Evolutionary conservation across 257 asterid genomes (phyloP).

Genomic region (Cynanchum wilfordii): DNA sequence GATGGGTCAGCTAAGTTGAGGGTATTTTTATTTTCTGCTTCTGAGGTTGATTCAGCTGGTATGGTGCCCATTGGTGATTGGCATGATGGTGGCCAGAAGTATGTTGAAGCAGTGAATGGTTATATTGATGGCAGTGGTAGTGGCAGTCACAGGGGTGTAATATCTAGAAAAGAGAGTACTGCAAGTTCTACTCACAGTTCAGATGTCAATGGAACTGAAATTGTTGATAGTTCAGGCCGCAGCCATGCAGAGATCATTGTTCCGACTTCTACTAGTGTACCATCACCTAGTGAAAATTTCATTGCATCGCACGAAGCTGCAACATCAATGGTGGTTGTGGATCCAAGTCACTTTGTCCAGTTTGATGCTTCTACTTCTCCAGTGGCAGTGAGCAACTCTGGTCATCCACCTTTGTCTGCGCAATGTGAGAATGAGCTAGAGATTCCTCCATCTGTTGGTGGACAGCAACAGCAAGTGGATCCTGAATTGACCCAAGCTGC

Average conservation of each 20-base stretch:
- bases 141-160: slow-evolving; percentile 32
- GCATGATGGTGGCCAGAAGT: slow-evolving; percentile 72
- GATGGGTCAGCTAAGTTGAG: slow-evolving; percentile 90
- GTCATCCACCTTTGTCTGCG: slow-evolving; percentile 27
- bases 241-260: slow-evolving; percentile 45
- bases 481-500: slow-evolving; percentile 35
- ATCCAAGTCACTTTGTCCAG: slow-evolving; percentile 31
- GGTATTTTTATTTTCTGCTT: slow-evolving; percentile 76
- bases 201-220: slow-evolving; percentile 58
- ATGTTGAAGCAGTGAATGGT: slow-evolving; percentile 94
- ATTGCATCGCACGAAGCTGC: slow-evolving; percentile 36
- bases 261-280: slow-evolving; percentile 39
- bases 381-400: slow-evolving; percentile 27
- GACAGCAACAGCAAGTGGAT: slow-evolving; percentile 34
- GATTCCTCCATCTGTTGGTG: slow-evolving; percentile 38
- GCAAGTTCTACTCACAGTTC: slow-evolving; percentile 75
- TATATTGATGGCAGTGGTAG: slow-evolving; percentile 32
- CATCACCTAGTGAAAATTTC: slow-evolving; percentile 43
- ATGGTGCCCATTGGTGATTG: slow-evolving; percentile 46
- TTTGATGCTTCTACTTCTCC: slow-evolving; percentile 43
- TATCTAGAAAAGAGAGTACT: slow-evolving; percentile 62
- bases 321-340: slow-evolving; percentile 33
- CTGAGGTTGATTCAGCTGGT: slow-evolving; percentile 55
- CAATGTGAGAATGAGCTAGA: slow-evolving; percentile 46
- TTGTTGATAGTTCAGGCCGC: slow-evolving; percentile 42